Evolutionary conservation across 176 grass and related monocot genomes (phyloP), one percentile per base, ranked within the genome.

Genomic region (Ampelocalamus luodianensis): DNA sequence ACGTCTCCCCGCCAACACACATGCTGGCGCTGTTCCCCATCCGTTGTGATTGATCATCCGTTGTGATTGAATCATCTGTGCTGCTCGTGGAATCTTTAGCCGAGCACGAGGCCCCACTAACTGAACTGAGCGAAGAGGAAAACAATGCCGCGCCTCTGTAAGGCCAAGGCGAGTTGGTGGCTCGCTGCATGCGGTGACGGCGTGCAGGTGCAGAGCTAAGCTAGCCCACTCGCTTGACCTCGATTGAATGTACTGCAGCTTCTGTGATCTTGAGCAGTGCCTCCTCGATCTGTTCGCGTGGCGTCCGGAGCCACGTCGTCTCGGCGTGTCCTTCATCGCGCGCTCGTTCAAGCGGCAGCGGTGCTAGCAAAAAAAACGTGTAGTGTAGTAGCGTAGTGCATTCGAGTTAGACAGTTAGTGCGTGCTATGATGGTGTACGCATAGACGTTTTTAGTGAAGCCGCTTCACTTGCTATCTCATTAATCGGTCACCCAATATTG

Each of bases 81-180:
- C 29, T 53, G 37, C n/a, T n/a, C n/a, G n/a, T n/a, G n/a, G n/a
- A n/a, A n/a, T 73, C 68, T 74, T 32, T 29, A 18, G 14, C 44
- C 8, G 59, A 26, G 37, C 29, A n/a, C 18, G 34, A 39, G 65
- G 13, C 27, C 78, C 42, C 24, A 13, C 15, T 8, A 0, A 32
- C 23, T 3, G 72, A 37, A 42, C 10, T 13, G 1, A n/a, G 14
- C 9, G 29, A 20, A 22, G 53, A 56, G 36, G 12, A 27, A 54
- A 56, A 83, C 18, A 48, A 61, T 20, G 20, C 8, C 17, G 15
- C 42, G 27, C 17, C 29, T 67, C 65, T 10, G 34, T 36, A 79
- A 79, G 54, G 78, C 7, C 49, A 79, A 79, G 54, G 78, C 7
- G 46, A 50, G 78, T 11, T 65, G 74, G 72, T 13, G 56, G 50